phyloP scores from a whole-genome alignment of 2,329 filamentous ascomycete species.

The Penicillium frequentans region DNA sequence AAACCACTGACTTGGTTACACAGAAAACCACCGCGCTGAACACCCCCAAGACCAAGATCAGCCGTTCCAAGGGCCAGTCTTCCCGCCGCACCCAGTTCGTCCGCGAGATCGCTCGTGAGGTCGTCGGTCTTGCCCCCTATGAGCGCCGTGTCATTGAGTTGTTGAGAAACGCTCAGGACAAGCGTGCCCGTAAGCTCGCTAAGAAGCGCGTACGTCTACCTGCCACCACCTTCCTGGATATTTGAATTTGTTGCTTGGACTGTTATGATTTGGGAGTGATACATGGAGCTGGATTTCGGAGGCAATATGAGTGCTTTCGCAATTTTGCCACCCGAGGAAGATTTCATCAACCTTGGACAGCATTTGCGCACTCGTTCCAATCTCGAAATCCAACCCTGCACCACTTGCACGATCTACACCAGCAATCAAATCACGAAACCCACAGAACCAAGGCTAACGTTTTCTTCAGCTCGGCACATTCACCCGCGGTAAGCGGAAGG shows the following conservation, averaged over 20 bases:
- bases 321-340: constrained; percentile 2
- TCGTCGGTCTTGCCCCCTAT: constrained; percentile 90
- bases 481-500: constrained; percentile 98
- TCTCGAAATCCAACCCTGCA: neutral
- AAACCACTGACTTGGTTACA: constrained; percentile 44
- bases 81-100: constrained; percentile 98
- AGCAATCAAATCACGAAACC: neutral
- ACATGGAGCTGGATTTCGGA: neutral
- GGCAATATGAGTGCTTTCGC: neutral
- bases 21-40: constrained; percentile 78
- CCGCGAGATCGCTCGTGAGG: constrained; percentile 96
- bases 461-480: constrained; percentile 84
- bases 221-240: neutral
- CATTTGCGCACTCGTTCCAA: neutral
- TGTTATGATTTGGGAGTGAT: neutral
- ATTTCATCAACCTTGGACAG: neutral
- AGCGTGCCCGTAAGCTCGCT: constrained; percentile 97
- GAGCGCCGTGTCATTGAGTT: constrained; percentile 99
- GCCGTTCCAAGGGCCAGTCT: constrained; percentile 88
- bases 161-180: constrained; percentile 98
- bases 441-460: constrained; percentile 20
- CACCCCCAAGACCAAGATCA: constrained; percentile 74
- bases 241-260: neutral
- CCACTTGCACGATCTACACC: neutral
- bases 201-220: constrained; percentile 85